These are phyloP conservation scores for Monosporascus sp. DNA, from an alignment of 2,329 filamentous ascomycete species.

Conservation along the genomic window DNA sequence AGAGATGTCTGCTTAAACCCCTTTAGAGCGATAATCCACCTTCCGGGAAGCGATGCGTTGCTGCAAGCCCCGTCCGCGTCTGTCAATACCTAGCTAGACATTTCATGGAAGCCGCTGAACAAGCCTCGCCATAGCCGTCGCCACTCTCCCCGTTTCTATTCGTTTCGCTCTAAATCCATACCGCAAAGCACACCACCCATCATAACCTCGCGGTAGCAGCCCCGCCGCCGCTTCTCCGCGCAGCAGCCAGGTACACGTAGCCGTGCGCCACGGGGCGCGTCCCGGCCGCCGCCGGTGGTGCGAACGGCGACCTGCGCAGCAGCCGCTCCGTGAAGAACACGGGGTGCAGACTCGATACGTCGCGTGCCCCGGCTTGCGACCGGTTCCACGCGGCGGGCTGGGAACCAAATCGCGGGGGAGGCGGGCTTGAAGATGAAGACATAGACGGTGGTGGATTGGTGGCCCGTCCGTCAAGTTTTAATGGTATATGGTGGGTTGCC, in stretches of 20 bases:
- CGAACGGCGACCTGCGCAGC: conserved; percentile 49
- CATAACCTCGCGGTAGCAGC: conserved; percentile 32
- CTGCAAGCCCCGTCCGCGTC: no score
- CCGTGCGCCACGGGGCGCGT: conserved; percentile 52
- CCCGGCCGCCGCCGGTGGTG: conserved; percentile 16
- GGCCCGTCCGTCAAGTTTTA: no score
- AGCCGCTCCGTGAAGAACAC: conserved; percentile 66
- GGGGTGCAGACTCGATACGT: conserved; percentile 61
- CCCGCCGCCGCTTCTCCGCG: conserved; percentile 24
- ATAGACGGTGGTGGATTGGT: no score
- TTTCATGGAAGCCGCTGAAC: no score
- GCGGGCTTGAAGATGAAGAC: neutral
- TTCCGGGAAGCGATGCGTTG: no score
- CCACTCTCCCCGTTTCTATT: no score
- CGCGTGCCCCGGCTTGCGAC: conserved; percentile 7
- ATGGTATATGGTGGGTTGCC: no score
- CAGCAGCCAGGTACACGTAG: conserved; percentile 48
- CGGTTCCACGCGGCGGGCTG: neutral
- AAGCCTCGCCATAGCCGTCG: no score
- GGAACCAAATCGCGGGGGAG: neutral
- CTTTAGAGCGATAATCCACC: no score
- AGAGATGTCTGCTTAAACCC: no score
- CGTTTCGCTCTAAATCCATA: no score
- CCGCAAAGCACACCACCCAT: conserved; percentile 8
- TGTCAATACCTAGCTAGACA: no score